Evolutionary conservation across 768 basidiomycete genomes (phyloP).

Genomic region (Kwoniella sp.): DNA sequence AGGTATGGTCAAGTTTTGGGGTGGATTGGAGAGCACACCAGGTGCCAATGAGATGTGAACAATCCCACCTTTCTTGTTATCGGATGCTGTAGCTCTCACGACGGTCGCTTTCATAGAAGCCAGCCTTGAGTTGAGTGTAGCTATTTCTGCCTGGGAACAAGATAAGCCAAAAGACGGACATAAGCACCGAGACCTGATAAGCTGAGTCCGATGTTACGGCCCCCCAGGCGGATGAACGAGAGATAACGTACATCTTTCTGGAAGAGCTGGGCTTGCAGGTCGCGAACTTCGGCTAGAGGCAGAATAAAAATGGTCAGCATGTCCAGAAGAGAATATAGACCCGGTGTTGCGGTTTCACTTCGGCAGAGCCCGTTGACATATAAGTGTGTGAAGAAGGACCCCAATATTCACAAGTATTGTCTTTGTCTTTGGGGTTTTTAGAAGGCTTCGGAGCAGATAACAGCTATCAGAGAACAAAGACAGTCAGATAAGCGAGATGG

Average conservation of each 20-base stretch:
- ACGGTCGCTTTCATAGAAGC: slow-evolving; percentile 36
- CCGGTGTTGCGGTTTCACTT: too few relatives aligned
- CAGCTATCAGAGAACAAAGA: slow-evolving; percentile 1
- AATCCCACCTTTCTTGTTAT: slow-evolving; percentile 32
- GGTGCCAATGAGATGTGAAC: too few relatives aligned
- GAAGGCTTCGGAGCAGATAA: slow-evolving; percentile 1
- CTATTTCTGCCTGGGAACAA: slow-evolving; percentile 28
- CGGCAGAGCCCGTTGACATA: too few relatives aligned
- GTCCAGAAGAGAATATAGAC: background rate
- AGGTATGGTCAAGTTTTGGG: too few relatives aligned
- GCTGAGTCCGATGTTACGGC: background rate
- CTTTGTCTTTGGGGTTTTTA: background rate
- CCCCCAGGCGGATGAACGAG: background rate
- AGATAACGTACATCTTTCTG: slow-evolving; percentile 37
- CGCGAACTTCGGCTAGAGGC: slow-evolving; percentile 28
- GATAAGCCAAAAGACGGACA: too few relatives aligned
- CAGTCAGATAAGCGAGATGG: background rate
- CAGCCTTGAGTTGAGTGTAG: slow-evolving; percentile 23
- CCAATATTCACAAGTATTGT: slow-evolving; percentile 1
- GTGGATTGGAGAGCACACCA: too few relatives aligned
- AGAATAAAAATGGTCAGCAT: background rate
- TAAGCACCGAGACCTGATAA: background rate
- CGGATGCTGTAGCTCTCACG: slow-evolving; percentile 26
- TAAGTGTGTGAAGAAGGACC: too few relatives aligned
- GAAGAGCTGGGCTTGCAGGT: slow-evolving; percentile 29